A percentile compares a stretch with the other conserved stretches of the same genome.
Conservation (phyloP, 1,284 basidiomycete genomes). For the Papiliotrema fonsecae region DNA sequence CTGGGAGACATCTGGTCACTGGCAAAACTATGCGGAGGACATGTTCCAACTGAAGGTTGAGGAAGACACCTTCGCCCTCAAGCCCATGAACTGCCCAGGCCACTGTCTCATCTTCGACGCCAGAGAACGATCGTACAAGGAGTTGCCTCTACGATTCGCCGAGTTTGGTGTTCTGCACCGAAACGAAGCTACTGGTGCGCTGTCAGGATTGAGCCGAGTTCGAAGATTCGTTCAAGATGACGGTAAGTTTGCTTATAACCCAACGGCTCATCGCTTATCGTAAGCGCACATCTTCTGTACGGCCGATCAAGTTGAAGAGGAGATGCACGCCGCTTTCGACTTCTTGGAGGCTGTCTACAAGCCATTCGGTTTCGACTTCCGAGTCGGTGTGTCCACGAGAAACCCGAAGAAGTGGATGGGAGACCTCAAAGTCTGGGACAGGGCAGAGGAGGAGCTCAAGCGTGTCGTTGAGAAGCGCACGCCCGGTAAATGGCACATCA, state of each 20-base stretch:
- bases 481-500: conserved; percentile 87
- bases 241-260: conserved; percentile 50
- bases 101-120: conserved; percentile 96
- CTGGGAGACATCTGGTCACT: conserved; percentile 98
- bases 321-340: conserved; percentile 83
- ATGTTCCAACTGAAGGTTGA: conserved; percentile 95
- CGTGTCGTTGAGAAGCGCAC: conserved; percentile 80
- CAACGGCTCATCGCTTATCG: conserved; percentile 13
- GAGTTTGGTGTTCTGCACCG: conserved; percentile 98
- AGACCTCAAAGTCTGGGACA: conserved; percentile 81
- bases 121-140: conserved; percentile 88
- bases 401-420: conserved; percentile 90
- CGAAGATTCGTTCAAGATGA: conserved; percentile 97
- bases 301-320: conserved; percentile 82
- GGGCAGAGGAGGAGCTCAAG: conserved; percentile 79
- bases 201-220: conserved; percentile 90
- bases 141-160: conserved; percentile 93
- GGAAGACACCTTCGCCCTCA: conserved; percentile 90
- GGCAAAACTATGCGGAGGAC: conserved; percentile 95
- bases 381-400: conserved; percentile 89
- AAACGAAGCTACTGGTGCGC: conserved; percentile 92
- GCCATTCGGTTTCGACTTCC: conserved; percentile 96
- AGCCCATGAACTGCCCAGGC: conserved; percentile 99
- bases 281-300: conserved; percentile 85
- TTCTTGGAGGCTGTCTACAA: conserved; percentile 94